Conservation (phyloP, 805 yeast genomes). For the Trichomonascus vanleenenianus region DNA sequence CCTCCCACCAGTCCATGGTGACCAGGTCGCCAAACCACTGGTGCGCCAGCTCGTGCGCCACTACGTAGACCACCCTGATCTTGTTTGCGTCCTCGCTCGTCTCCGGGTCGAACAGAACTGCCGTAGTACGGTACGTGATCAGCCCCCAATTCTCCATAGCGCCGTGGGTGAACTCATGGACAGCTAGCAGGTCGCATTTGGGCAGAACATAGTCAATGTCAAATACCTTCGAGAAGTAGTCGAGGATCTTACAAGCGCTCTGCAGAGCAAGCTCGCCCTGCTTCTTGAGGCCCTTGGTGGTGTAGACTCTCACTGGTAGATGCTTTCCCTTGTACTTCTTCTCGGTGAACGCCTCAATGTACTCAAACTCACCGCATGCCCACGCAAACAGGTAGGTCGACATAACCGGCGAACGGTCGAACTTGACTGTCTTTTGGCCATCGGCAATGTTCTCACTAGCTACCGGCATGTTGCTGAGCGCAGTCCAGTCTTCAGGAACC, state of each 20-base stretch:
- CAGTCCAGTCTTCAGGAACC: conserved; percentile 28
- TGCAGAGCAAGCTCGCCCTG: conserved; percentile 69
- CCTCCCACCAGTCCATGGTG: conserved; percentile 92
- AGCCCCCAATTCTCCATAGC: conserved; percentile 81
- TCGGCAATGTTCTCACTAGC: conserved; percentile 60
- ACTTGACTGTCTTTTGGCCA: conserved; percentile 57
- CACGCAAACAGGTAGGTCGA: conserved; percentile 82
- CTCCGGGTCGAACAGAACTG: conserved; percentile 59
- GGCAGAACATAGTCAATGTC: conserved; percentile 74
- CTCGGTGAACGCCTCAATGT: conserved; percentile 47
- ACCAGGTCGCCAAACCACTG: conserved; percentile 90
- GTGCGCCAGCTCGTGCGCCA: conserved; percentile 83
- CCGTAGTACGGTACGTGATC: conserved; percentile 72
- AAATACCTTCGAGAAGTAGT: conserved; percentile 63
- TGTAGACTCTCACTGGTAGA: conserved; percentile 72
- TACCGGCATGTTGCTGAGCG: conserved; percentile 38
- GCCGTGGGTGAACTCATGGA: conserved; percentile 78
- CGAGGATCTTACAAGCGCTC: conserved; percentile 66
- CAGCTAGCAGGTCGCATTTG: conserved; percentile 74
- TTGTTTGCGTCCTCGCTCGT: conserved; percentile 54
- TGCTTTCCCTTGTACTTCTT: conserved; percentile 42
- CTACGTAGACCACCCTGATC: conserved; percentile 76
- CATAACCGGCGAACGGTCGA: conserved; percentile 75
- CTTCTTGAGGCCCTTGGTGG: conserved; percentile 68
- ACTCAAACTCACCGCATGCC: conserved; percentile 71